Conservation (phyloP, 2,329 filamentous ascomycete genomes). For the Sporothrix curviconia region DNA sequence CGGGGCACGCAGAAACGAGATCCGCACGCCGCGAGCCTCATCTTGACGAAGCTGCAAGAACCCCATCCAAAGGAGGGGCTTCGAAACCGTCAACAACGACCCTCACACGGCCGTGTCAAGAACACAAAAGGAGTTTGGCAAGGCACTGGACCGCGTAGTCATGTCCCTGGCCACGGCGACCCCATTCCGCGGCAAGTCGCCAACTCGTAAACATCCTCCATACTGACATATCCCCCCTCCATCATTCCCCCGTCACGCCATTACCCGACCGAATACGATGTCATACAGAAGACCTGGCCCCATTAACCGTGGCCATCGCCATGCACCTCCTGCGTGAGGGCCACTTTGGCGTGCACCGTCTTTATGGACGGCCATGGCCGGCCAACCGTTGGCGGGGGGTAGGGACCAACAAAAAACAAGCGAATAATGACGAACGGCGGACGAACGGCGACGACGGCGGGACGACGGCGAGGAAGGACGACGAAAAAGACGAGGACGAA, state of each 20-base stretch:
- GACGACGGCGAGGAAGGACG: too few relatives aligned
- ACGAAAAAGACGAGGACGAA: too few relatives aligned
- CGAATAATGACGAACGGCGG: constrained; percentile 25
- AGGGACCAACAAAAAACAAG: too few relatives aligned
- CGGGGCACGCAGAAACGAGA: too few relatives aligned
- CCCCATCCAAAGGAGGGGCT: constrained; percentile 70
- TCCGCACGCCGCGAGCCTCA: constrained; percentile 63
- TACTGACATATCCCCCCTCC: constrained; percentile 25
- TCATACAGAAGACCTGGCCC: constrained; percentile 66
- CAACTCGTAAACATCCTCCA: too few relatives aligned
- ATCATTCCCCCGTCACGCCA: constrained; percentile 47
- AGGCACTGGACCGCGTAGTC: constrained; percentile 78
- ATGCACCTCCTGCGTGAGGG: constrained; percentile 96
- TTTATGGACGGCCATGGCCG: constrained; percentile 80
- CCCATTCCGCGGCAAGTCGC: too few relatives aligned
- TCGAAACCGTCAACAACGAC: constrained; percentile 73
- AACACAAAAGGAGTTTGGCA: constrained; percentile 75
- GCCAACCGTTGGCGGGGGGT: too few relatives aligned
- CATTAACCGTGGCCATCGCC: constrained; percentile 86
- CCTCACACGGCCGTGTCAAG: constrained; percentile 79
- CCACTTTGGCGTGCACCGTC: constrained; percentile 77
- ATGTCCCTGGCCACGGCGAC: too few relatives aligned
- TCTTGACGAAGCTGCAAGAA: constrained; percentile 80
- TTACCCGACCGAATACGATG: constrained; percentile 75
- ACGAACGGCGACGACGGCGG: constrained; percentile 21